phyloP scores from a whole-genome alignment of 129 eudicot genomes.

The Helianthus annuus region HanXRQr2.0-SUNRISE NC_035447.2:50599841-50600340 shows the following conservation, averaged over 20 bases:
- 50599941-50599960: slow-evolving; percentile 85
- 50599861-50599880: slow-evolving; percentile 79
- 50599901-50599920: slow-evolving; percentile 81
- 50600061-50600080: slow-evolving; percentile 86
- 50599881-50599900: slow-evolving; percentile 66
- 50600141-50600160: slow-evolving; percentile 75
- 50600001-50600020: slow-evolving; percentile 85
- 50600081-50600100: slow-evolving; percentile 84
- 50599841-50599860: slow-evolving; percentile 93
- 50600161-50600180: slow-evolving; percentile 17
- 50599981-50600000: slow-evolving; percentile 90
- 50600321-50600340: slow-evolving; percentile 25
- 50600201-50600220: slow-evolving; percentile 14
- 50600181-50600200: slow-evolving; percentile 37
- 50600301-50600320: slow-evolving; percentile 21
- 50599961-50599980: slow-evolving; percentile 94
- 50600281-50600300: slow-evolving; percentile 16
- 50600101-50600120: slow-evolving; percentile 64
- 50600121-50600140: slow-evolving; percentile 83
- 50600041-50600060: slow-evolving; percentile 84
- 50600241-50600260: not conserved
- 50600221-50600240: slow-evolving; percentile 12
- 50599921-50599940: slow-evolving; percentile 86
- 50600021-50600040: slow-evolving; percentile 83
- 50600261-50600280: slow-evolving; percentile 1